Percentiles rank a stretch among this genome's conserved stretches.
Conservation (phyloP, 495 filamentous ascomycete species). For the Aspergillus sparsus region DNA sequence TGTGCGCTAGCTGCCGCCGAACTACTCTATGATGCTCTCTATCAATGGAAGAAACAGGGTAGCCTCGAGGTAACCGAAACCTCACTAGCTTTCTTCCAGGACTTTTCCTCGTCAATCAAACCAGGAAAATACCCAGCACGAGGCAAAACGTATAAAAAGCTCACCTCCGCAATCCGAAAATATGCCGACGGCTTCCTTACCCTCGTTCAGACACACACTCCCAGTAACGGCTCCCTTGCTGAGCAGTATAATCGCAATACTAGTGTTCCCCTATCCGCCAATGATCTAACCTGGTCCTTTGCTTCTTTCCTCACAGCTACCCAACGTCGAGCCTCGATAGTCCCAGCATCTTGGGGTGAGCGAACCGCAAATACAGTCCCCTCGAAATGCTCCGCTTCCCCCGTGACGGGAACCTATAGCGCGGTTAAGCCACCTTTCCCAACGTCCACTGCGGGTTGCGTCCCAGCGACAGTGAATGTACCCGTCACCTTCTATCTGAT, state of each 20-base stretch:
- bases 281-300: conserved; percentile 57
- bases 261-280: conserved; percentile 56
- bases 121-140: conserved; percentile 44
- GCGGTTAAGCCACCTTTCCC: conserved; percentile 31
- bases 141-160: conserved; percentile 50
- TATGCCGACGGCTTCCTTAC: conserved; percentile 67
- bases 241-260: conserved; percentile 60
- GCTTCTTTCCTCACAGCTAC: conserved; percentile 53
- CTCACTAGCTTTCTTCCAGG: conserved; percentile 60
- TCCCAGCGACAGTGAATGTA: conserved; percentile 42
- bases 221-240: conserved; percentile 54
- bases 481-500: conserved; percentile 60
- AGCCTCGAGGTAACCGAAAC: conserved; percentile 55
- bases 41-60: conserved; percentile 57
- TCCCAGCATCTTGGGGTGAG: conserved; percentile 60
- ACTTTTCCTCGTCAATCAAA: conserved; percentile 48
- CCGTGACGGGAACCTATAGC: conserved; percentile 60
- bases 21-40: conserved; percentile 63
- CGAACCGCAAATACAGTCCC: conserved; percentile 54
- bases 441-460: conserved; percentile 38
- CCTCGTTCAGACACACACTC: conserved; percentile 48
- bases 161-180: conserved; percentile 55
- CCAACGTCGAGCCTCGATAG: conserved; percentile 46
- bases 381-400: conserved; percentile 50
- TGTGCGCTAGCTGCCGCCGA: conserved; percentile 65